A percentile compares a stretch with the other conserved stretches of the same genome.
These are phyloP conservation scores for Diplodia mutila DNA, from an alignment of 2,329 filamentous ascomycete species.

Conservation along the genomic window DNA sequence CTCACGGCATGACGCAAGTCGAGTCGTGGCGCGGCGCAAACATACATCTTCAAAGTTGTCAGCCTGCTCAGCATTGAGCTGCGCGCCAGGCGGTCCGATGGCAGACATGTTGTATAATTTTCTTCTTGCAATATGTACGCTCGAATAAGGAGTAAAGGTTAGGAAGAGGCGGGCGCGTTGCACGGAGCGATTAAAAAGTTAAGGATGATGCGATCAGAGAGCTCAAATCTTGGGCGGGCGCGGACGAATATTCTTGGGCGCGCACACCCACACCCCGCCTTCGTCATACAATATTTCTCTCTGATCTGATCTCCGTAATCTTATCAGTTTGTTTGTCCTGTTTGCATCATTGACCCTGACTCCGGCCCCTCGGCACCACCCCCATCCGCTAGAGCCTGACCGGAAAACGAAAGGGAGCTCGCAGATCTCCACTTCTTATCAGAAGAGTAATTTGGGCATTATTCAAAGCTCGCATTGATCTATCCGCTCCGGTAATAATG, in stretches of 20 bases:
- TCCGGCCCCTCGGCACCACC: neutral
- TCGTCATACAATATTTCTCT: neutral
- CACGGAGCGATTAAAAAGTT: neutral
- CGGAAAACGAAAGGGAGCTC: neutral
- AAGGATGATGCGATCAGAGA: neutral
- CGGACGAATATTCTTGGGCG: constrained; percentile 16
- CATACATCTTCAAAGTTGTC: constrained; percentile 72
- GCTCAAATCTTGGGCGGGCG: neutral
- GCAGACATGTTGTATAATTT: constrained; percentile 12
- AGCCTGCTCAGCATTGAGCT: constrained; percentile 62
- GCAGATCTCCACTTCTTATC: neutral
- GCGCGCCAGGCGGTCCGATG: constrained; percentile 23
- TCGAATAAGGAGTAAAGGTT: neutral
- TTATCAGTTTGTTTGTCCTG: neutral
- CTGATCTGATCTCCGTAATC: neutral
- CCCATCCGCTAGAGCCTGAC: neutral
- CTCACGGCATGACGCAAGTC: neutral
- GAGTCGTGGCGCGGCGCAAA: constrained; percentile 27
- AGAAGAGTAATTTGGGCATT: neutral
- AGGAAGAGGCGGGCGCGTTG: no score
- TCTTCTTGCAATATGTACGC: constrained; percentile 2
- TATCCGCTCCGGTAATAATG: neutral
- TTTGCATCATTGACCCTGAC: neutral
- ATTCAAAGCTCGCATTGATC: neutral
- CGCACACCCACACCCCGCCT: constrained; percentile 17